A percentile compares a stretch with the other conserved stretches of the same genome.
phyloP scores from a whole-genome alignment of 2,329 filamentous ascomycete species.

The Colletotrichum somersetense region DNA sequence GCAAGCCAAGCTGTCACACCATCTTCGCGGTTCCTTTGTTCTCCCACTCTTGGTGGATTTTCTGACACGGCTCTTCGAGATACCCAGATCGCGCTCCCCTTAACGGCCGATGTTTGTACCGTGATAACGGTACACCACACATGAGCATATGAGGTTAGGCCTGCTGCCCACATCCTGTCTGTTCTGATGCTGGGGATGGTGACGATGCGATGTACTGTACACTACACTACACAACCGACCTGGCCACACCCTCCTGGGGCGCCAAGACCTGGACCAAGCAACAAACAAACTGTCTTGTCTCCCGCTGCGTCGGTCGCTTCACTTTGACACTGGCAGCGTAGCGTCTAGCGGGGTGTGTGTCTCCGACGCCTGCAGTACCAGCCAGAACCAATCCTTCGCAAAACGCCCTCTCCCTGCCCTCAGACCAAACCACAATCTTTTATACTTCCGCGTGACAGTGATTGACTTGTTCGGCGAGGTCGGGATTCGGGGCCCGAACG shows the following conservation, averaged over 20 bases:
- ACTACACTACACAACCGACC: background rate
- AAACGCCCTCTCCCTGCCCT: background rate
- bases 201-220: background rate
- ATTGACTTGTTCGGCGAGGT: background rate
- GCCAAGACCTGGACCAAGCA: background rate
- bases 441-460: background rate
- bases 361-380: background rate
- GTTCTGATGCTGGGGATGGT: background rate
- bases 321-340: background rate
- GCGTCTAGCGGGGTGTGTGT: background rate
- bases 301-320: slow-evolving; percentile 4
- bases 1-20: background rate
- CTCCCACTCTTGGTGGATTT: background rate
- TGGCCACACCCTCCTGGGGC: background rate
- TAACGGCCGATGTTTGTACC: background rate
- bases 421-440: background rate
- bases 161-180: background rate
- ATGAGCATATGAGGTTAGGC: background rate
- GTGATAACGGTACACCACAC: background rate
- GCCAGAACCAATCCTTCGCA: background rate
- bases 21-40: background rate
- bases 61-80: background rate
- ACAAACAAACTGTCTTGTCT: background rate
- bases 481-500: background rate
- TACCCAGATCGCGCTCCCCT: background rate